Base-by-base conservation (phyloP, 2,329 filamentous ascomycete species). In the Daldinia sp. region DNA sequence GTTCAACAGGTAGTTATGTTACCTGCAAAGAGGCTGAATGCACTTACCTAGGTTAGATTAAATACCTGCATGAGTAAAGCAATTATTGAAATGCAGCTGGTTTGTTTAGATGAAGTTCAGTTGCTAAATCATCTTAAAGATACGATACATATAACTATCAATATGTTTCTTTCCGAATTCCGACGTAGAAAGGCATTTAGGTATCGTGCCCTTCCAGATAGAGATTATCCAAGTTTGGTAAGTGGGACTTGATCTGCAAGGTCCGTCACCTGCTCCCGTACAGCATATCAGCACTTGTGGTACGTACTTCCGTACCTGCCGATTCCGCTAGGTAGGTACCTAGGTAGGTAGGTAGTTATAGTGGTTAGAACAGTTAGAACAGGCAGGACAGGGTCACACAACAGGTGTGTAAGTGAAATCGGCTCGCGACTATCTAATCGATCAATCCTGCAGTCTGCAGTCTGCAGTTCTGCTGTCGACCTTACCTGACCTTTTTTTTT, bases 391-490 rank as follows among this genome's bases (percentile, higher is more conserved):
- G 45, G 43, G 55, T 60, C 55, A 52, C 58, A 61, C 53, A 58
- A n/a, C 37, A 50, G 34, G 23, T 35, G 35, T 63, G 58, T 59
- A 61, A 66, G 54, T 63, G 56, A 58, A 63, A 61, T 66, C 56
- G 54, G 51, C 57, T 61, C 50, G 63, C 51, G 48, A 63, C 52
- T 56, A 23, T 52, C 25, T 19, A 45, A 30, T 48, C 32, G 41
- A 57, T 48, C 27, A 43, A 27, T 29, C 43, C 43, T 30, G 32
- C 30, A 17, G 11, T 41, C 15, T 30, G n/a, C 30, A 19, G 30
- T n/a, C n/a, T n/a, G n/a, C n/a, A n/a, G n/a, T n/a, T n/a, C n/a
- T n/a, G 21, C 21, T 27, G 39, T 25, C 39, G 39, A 45, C 34
- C 23, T 21, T 35, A 37, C 29, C 43, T 37, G 15, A 48, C 29